Percentiles rank a stretch among this genome's conserved stretches.
Evolutionary conservation across 345 rosid species (phyloP).

Genomic region (Hibiscus trionum): DNA sequence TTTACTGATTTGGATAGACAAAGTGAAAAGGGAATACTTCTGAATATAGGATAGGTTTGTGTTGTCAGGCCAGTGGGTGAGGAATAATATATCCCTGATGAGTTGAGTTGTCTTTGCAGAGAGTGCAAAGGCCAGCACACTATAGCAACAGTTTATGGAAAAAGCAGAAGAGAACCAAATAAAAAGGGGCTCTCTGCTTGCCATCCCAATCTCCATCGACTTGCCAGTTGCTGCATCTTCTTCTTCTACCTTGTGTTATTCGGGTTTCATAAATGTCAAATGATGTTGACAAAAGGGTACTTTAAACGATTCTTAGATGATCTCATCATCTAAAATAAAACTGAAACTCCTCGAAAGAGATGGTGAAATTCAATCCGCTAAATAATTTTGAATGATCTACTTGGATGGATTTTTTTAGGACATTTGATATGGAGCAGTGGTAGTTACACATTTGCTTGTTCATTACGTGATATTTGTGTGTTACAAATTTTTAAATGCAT

Average conservation of each 20-base stretch:
- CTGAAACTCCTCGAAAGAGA: neutral
- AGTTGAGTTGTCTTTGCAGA: neutral
- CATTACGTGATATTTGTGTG: too few relatives aligned
- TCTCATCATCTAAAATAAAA: neutral
- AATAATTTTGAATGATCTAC: too few relatives aligned
- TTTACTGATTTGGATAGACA: neutral
- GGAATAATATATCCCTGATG: constrained; percentile 8
- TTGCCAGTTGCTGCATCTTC: neutral
- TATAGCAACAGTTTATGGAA: neutral
- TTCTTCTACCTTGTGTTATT: neutral
- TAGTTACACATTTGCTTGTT: too few relatives aligned
- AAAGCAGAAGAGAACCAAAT: constrained; percentile 7
- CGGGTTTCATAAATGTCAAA: neutral
- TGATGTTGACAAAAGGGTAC: neutral
- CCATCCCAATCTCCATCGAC: neutral
- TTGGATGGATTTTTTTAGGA: too few relatives aligned
- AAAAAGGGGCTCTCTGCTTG: neutral
- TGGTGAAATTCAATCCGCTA: too few relatives aligned
- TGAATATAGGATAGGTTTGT: neutral
- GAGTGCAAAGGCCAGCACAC: neutral
- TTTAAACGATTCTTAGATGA: neutral
- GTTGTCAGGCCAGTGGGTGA: neutral
- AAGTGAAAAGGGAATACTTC: neutral
- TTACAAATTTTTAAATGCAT: too few relatives aligned
- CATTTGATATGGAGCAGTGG: too few relatives aligned